Base-by-base conservation (phyloP, 768 basidiomycete species). In the Hypholoma sublateritium region DNA sequence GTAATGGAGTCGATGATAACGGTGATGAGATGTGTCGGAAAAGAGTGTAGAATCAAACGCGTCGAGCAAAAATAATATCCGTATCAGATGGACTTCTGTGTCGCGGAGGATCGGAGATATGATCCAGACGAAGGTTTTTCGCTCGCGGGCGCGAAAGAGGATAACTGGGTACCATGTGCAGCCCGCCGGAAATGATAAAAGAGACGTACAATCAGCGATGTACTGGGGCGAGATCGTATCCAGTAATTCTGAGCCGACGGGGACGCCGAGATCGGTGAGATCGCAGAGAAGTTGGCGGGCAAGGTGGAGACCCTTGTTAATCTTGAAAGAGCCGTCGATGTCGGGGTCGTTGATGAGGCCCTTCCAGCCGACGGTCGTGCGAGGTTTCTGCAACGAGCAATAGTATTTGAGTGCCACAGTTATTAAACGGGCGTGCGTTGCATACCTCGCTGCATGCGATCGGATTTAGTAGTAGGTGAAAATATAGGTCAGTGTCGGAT, bases 321-420 rank as follows among this genome's bases (percentile, higher is more conserved):
- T 99, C 63, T 82, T 80, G 87, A 93, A 98, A 53, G 92, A 89
- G 53, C 92, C 93, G 67, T 98, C 91, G 68, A 98, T 91, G 67
- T 95, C 90, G 2, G 95, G 95, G 74, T 98, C 96, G 70, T 93
- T 93, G 69, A 90, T 91, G 65, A 92, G 80, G 37, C 96, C 97
- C 76, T 99, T 98, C 92, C 92, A 98, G 64, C 95, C 95, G 47
- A 98, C 95, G 2, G 95, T 98, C 25, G 96, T 98, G 56, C 96
- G 83, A 0, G 95, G 97, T 86, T 98, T 96, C 85, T 96, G 70
- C 60, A 54, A 24, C 46, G 43, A 43, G 64, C 32, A 57, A 62
- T 54, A 8, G 60, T 49, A 53, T 48, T 50, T 17, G 28, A 32
- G 28, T 1, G 28, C 28, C 28, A 32, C 9, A 32, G 28, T 43